phyloP scores from a whole-genome alignment of 208 protist species.

The Leishmania tarentolae region DNA sequence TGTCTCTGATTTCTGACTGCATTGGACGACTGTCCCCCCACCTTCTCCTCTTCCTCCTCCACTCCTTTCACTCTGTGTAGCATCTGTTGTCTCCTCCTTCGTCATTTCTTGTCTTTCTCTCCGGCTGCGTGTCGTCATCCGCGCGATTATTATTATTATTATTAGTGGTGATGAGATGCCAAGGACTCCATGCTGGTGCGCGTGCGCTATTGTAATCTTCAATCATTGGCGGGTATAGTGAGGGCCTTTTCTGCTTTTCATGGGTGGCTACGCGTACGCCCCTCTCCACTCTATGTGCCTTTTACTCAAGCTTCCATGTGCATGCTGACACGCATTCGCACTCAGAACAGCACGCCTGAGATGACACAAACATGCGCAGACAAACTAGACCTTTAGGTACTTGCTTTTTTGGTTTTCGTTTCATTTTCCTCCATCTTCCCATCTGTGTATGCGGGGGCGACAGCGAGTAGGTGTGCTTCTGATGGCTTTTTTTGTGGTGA shows the following conservation, averaged over 20 bases:
- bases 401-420: neutral
- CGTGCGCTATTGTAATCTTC: neutral
- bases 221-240: neutral
- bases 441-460: neutral
- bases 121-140: neutral
- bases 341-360: neutral
- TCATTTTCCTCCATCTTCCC: neutral
- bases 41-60: neutral
- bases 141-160: neutral
- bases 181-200: neutral
- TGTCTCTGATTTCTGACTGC: neutral
- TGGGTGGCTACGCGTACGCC: neutral
- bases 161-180: neutral
- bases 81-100: slow-evolving; percentile 8
- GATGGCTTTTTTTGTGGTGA: neutral
- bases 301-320: neutral
- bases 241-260: neutral
- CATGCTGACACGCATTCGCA: neutral
- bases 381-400: neutral
- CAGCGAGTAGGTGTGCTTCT: neutral
- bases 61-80: neutral
- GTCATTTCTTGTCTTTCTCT: neutral
- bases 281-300: neutral
- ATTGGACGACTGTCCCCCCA: neutral
- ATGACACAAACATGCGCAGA: neutral